Evolutionary conservation across 2,329 filamentous ascomycete species (phyloP).

Genomic region (Stagonosporopsis vannaccii): DNA sequence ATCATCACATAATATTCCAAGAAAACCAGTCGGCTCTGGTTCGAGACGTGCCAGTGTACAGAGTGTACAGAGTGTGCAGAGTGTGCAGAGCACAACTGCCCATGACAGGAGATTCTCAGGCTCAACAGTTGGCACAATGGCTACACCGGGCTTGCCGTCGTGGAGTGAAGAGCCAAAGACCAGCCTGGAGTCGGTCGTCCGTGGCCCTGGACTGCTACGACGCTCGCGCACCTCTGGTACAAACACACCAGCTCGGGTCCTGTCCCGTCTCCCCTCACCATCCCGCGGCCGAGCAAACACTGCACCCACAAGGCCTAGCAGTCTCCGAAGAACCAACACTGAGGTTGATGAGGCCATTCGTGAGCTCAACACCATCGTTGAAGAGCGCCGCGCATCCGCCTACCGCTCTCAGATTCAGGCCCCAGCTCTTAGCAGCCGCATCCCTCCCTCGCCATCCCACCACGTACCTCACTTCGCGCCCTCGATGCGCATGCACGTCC

Average conservation of each 20-base stretch:
- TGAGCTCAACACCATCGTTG: conserved; percentile 59
- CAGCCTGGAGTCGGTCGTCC: conserved; percentile 27
- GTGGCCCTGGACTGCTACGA: conserved; percentile 29
- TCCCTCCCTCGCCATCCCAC: conserved; percentile 45
- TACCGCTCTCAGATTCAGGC: conserved; percentile 41
- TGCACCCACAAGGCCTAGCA: conserved; percentile 44
- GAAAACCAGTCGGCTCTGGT: conserved; percentile 42
- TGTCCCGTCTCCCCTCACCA: conserved; percentile 44
- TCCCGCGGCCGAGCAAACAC: conserved; percentile 47
- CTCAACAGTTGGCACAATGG: conserved; percentile 32
- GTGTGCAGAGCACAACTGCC: conserved; percentile 27
- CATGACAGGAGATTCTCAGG: conserved; percentile 33
- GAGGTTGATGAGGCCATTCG: conserved; percentile 56
- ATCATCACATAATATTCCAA: conserved; percentile 40
- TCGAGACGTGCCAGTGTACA: conserved; percentile 42
- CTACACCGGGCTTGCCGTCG: conserved; percentile 35
- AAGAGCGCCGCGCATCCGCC: conserved; percentile 53
- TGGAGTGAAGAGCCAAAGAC: conserved; percentile 35
- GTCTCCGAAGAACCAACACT: conserved; percentile 46
- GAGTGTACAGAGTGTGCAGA: conserved; percentile 37
- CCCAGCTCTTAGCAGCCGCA: conserved; percentile 35
- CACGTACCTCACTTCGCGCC: conserved; percentile 58
- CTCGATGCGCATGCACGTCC: conserved; percentile 53
- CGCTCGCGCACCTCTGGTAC: conserved; percentile 39
- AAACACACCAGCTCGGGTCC: conserved; percentile 31